Percentiles rank a stretch among this genome's conserved stretches.
phyloP scores from a whole-genome alignment of 176 grass and related monocot genomes.

The Puccinellia tenuiflora region DNA sequence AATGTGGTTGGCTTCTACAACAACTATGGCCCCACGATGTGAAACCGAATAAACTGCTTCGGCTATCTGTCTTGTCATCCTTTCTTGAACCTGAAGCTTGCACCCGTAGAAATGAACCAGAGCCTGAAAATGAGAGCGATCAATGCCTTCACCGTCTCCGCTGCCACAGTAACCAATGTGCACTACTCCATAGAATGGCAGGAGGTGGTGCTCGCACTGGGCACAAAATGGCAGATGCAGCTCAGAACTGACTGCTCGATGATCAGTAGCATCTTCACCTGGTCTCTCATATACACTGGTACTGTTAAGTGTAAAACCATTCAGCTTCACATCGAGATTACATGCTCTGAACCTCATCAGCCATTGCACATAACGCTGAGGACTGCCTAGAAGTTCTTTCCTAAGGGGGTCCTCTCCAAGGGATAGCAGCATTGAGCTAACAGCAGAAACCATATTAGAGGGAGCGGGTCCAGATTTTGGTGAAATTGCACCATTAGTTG shows the following conservation, averaged over 20 bases:
- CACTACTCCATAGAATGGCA: slow-evolving; percentile 87
- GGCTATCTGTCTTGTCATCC: slow-evolving; percentile 94
- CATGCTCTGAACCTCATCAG: slow-evolving; percentile 70
- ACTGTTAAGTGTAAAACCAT: slow-evolving; percentile 32
- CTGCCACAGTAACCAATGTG: slow-evolving; percentile 61
- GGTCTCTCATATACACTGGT: slow-evolving; percentile 6
- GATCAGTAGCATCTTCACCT: slow-evolving; percentile 27
- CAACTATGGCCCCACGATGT: slow-evolving; percentile 54
- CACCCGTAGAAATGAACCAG: slow-evolving; percentile 81
- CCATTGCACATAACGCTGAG: slow-evolving; percentile 83
- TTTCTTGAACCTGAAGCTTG: slow-evolving; percentile 98
- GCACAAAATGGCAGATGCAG: slow-evolving; percentile 79
- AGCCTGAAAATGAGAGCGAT: slow-evolving; percentile 52
- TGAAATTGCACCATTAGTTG: slow-evolving; percentile 26
- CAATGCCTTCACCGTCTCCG: slow-evolving; percentile 33
- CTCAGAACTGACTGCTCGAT: slow-evolving; percentile 41
- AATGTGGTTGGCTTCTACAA: slow-evolving; percentile 89
- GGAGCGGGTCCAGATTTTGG: slow-evolving; percentile 11
- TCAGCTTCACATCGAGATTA: slow-evolving; percentile 49
- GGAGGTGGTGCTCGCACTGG: slow-evolving; percentile 91
- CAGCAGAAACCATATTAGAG: slow-evolving; percentile 74
- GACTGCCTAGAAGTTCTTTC: slow-evolving; percentile 70
- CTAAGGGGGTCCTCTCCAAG: slow-evolving; percentile 82
- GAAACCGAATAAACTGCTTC: slow-evolving; percentile 63
- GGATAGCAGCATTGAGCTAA: slow-evolving; percentile 52